Base-by-base conservation (phyloP, 495 filamentous ascomycete species). In the Penicillium macrosclerotiorum region DNA sequence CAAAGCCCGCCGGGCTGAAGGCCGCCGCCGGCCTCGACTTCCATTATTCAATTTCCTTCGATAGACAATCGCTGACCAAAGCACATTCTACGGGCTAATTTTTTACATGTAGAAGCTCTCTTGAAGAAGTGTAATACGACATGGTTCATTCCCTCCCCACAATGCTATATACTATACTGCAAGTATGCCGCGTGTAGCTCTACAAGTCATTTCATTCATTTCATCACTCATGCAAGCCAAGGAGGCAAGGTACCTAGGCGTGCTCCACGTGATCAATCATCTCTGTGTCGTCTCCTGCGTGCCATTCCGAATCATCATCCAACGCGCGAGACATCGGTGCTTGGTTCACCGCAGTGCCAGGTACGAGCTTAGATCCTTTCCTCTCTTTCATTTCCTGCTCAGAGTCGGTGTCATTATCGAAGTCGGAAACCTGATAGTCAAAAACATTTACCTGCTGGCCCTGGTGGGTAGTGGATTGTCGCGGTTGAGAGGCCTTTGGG, bases 341-440 rank as follows among this genome's bases (percentile, higher is more conserved):
- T 1, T 35, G 30, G 1, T 29, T 33, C 13, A 37, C 32, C 2
- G 50, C 25, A n/a, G 49, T 45, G 35, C 46, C 47, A 16, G 48
- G 49, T 12, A 65, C 32, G 23, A 69, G 49, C 23, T 50, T 54
- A 3, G 51, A 45, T 9, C 64, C 62, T 22, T 27, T 41, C 34
- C 44, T 59, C 49, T 71, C 65, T 42, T 67, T 45, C 69, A 73
- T 73, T 52, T 75, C 72, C 45, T 73, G 62, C 4, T 40, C 51
- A 7, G 45, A 45, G 1, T 33, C 44, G 11, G 29, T 38, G 22
- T 63, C 59, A 18, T 67, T 56, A 29, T 68, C 67, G 32, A 71
- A 72, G 8, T 48, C 54, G 13, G 57, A 53, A 13, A 75, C 68
- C 38, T 73, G 64, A 20, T 68, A 71, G 45, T 71, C 69, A 36